Percentiles rank a stretch among this genome's conserved stretches.
Conservation (phyloP, 2,329 filamentous ascomycete genomes). For the Xenosphaeropsis pyriputrescens region DNA sequence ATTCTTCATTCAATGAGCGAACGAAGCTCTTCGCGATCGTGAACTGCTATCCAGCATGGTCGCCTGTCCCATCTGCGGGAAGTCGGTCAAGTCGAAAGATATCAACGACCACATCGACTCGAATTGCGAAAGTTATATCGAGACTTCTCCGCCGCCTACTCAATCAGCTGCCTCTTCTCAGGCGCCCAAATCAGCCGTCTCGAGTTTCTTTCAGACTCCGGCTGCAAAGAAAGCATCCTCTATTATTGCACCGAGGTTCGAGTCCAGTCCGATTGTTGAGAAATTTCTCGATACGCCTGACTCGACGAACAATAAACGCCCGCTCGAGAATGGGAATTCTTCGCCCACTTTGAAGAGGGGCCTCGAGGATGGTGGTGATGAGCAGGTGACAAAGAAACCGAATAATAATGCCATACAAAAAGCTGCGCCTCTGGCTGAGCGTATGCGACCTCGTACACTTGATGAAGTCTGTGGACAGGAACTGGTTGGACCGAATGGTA, state of each 20-base stretch:
- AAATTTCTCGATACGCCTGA: too few relatives aligned
- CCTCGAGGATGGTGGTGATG: not conserved
- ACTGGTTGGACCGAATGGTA: constrained; percentile 65
- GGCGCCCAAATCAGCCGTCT: constrained; percentile 38
- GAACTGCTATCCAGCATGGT: constrained; percentile 26
- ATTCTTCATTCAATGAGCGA: too few relatives aligned
- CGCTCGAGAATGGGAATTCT: too few relatives aligned
- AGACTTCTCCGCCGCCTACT: constrained; percentile 26
- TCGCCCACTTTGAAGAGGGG: not conserved
- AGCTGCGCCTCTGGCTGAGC: constrained; percentile 76
- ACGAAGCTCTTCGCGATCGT: too few relatives aligned
- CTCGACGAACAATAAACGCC: too few relatives aligned
- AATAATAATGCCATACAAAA: constrained; percentile 50
- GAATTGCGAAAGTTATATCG: constrained; percentile 53
- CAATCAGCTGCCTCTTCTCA: constrained; percentile 24
- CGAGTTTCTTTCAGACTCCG: constrained; percentile 47
- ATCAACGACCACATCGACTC: constrained; percentile 93
- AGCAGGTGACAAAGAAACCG: constrained; percentile 38
- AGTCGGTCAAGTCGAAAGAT: constrained; percentile 51
- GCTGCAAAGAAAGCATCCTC: constrained; percentile 34
- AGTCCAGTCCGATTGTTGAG: constrained; percentile 10
- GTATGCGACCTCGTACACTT: constrained; percentile 74
- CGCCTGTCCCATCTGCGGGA: constrained; percentile 69
- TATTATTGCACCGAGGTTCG: constrained; percentile 13
- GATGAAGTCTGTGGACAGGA: constrained; percentile 88